Evolutionary conservation across 306 rosid genomes (phyloP), one percentile per base, ranked within the genome.

Genomic region (Myrica gale): DNA sequence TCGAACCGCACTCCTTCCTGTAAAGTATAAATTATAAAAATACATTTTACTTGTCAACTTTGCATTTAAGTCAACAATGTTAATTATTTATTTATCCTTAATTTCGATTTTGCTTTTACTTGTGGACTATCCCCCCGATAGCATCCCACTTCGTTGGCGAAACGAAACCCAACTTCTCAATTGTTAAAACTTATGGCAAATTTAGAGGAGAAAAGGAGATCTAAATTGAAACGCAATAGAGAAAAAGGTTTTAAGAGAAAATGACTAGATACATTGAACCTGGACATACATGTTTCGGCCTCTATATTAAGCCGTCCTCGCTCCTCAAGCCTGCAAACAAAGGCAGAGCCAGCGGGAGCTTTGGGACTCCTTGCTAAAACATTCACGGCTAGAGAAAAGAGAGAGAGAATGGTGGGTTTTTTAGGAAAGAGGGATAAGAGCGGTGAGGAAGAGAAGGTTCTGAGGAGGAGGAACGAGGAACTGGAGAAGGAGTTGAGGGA

Each of bases 401-500:
- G 17, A 44, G 50, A 6, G 5, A 20, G 4, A 5, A 60, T 4
- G 16, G 12, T 44, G 66, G 67, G 44, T 37, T 42, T 37, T 0
- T 1, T 61, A 1, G 6, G 10, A 37, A 20, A 13, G 1, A 63
- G 44, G 2, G 32, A 13, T 13, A 63, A 8, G 47, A 41, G 67
- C 46, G 42, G n/a, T 1, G 52, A 19, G 57, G 70, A 61, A 78
- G 43, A 54, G 79, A 51, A 68, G 77, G 74, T 72, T 54, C 76
- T 93, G 71, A 81, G 73, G 80, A 81, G 73, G 84, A 84, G 89
- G 78, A 94, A 94, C 82, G 89, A 85, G 66, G 90, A 85, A 74
- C 76, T 94, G 55, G 98, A 91, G 96, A 85, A 66, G 21, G 97
- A 84, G 79, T 83, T 95, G 62, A 84, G 85, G 72, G 79, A 69